Base-by-base conservation (phyloP, 495 filamentous ascomycete species). In the Collariella sp. region DNA sequence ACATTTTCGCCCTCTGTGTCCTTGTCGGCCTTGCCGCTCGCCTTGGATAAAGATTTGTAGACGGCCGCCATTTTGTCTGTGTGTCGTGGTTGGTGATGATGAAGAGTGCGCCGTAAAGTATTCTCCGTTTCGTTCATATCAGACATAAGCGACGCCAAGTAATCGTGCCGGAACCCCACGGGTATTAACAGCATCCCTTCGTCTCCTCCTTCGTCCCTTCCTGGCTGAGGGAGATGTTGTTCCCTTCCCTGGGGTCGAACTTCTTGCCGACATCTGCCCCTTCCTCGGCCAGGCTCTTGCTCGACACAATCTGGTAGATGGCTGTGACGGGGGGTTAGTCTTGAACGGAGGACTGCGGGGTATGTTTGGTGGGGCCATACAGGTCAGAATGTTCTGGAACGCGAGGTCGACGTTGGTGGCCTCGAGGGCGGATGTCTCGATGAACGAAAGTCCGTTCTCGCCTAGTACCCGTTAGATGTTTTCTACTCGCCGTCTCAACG, bases 331-430 rank as follows among this genome's bases (percentile, higher is more conserved):
- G 44, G 34, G 18, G n/a, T 26, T 44, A 50, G 41, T 15, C 15
- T 3, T 18, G 23, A 7, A n/a, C 23, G 18, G n/a, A 9, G 22
- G 18, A 16, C 36, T 20, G 6, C 38, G 1, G 38, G 26, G 15
- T 23, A 38, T 15, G 12, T 34, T 29, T 55, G 51, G 36, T 33
- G 56, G 43, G 15, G 51, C 71, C 81, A 43, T 77, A 96, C 93
- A 94, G 70, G 94, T 97, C 67, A 99, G 80, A 68, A 97, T 97
- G 70, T 97, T 97, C 72, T 97, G 93, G 81, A 99, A 99, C 50
- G 94, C 93, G 66, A 99, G 85, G 77, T 99, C 94, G 56, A 99
- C 94, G 67, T 99, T 99, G 78, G 88, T 97, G 59, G 94, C 94
- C 67, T 99, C 94, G 57, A 99, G 84, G 41, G 94, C 94, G 41